Base-by-base conservation (phyloP, 2,329 filamentous ascomycete genomes). In the Mollisia scopiformis region DNA sequence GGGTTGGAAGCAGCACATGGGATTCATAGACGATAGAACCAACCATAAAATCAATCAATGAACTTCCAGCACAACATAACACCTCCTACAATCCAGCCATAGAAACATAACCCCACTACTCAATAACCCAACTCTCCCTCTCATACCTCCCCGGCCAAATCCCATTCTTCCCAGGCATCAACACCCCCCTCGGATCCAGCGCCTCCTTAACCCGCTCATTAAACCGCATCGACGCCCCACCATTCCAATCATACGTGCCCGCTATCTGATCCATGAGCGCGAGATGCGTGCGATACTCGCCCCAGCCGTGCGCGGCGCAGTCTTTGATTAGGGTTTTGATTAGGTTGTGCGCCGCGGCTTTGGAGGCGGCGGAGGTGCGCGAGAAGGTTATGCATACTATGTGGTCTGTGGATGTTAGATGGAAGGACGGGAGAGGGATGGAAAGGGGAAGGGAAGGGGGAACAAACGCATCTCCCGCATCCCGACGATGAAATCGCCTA, bases 341-440 rank as follows among this genome's bases (percentile, higher is more conserved):
- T 10, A 79, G 63, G 58, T 68, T 65, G 61, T 76, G 70, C 13
- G 76, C 75, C 57, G 74, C 71, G 23, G 73, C 63, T 63, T 79
- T 76, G 50, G 69, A 65, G 1, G 78, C 75, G 0, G 73, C 65
- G 33, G 80, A 74, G 39, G 75, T 74, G 5, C 78, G 74, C 62
- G 85, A 77, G 67, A 81, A 85, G n/a, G 84, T 76, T 49, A 85
- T 80, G 59, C 80, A 81, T 2, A 83, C 78, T 59, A 85, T 33
- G 30, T 30, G 33, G 21, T 14, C 13, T 39, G 27, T 2, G 6
- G 6, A 25, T 3, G 33, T 51, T 28, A 3, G 30, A 8, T 28
- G 47, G 14, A 11, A 23, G 30, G 2, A 6, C 11, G 10, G 10
- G 13, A 16, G 6, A 19, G 23, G 2, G 11, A 19, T 37, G 7